Base-by-base conservation (phyloP, 106 monocot species). In the Dendrobium nobile region DNA sequence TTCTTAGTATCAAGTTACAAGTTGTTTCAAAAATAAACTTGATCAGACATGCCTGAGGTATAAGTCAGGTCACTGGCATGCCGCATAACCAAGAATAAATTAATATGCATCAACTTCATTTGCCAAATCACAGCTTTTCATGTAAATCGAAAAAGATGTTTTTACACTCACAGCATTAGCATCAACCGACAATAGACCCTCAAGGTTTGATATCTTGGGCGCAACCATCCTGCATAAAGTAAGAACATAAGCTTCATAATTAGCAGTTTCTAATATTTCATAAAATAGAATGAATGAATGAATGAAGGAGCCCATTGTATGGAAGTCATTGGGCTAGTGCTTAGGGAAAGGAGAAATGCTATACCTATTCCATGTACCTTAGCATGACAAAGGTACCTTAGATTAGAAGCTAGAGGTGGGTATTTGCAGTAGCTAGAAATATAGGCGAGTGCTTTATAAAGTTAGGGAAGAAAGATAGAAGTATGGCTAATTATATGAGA, bases 151-250 rank as follows among this genome's bases (percentile, higher is more conserved):
- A 70, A 70, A 10, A 70, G 33, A 70, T 31, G 13, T 70, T 70
- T 11, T 70, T 81, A 16, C n/a, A 88, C 92, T 92, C 80, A 88
- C 92, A 47, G 73, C 28, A 75, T 83, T 72, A 79, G 40, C 47
- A 73, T 90, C 83, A 40, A 83, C 45, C 18, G 86, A 84, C 11
- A 85, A 47, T 61, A 86, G 79, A 17, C 82, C 90, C 85, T 88
- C 90, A 43, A 86, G 75, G 42, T 92, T 92, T 44, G 83, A 9
- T 16, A 77, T 2, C 22, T 75, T 80, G 70, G 88, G 86, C 15
- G 70, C 4, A 45, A 82, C 47, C 80, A 92, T 70, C 85, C 92
- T 92, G 86, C 73, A 84, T 37, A 82, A 73, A 31, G 42, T 9
- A 80, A 77, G 27, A 72, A 51, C 24, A 67, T 22, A 59, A 70